Evolutionary conservation across 441 rosid genomes (phyloP).

Genomic region (Erodium texanum): DNA sequence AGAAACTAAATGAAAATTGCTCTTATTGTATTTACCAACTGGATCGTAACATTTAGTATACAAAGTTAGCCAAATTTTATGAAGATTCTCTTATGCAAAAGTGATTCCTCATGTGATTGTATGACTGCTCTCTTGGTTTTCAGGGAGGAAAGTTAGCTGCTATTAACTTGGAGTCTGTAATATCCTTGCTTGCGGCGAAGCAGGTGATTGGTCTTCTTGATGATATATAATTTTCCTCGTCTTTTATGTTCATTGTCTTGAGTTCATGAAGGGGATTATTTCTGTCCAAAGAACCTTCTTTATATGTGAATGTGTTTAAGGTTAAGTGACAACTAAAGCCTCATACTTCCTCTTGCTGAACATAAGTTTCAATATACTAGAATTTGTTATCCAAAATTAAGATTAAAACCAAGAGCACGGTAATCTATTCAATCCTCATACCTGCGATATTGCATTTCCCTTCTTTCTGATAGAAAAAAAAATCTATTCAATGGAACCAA

Average conservation of each 20-base stretch:
- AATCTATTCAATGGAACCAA: too few relatives aligned
- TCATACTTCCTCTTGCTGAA: too few relatives aligned
- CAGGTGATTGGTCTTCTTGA: conserved; percentile 34
- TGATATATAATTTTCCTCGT: not conserved
- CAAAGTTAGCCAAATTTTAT: not conserved
- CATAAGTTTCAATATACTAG: too few relatives aligned
- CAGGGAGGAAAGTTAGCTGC: conserved; percentile 81
- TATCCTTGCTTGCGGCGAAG: conserved; percentile 77
- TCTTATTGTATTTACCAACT: not conserved
- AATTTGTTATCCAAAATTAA: too few relatives aligned
- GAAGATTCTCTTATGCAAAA: not conserved
- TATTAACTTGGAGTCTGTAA: conserved; percentile 63
- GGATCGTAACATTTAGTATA: not conserved
- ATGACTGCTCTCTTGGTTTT: conserved; percentile 14
- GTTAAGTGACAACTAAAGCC: too few relatives aligned
- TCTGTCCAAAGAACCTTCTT: too few relatives aligned
- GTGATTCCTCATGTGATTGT: not conserved
- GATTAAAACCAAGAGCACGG: too few relatives aligned
- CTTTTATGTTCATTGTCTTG: not conserved
- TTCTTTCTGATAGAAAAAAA: too few relatives aligned
- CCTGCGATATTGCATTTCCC: too few relatives aligned
- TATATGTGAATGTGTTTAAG: too few relatives aligned
- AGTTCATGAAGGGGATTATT: not conserved
- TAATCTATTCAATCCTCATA: too few relatives aligned
- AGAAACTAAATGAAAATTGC: not conserved